A percentile compares a stretch with the other conserved stretches of the same genome.
phyloP scores from a whole-genome alignment of 176 grass and related monocot species.

The Saccharum officinarum region DNA sequence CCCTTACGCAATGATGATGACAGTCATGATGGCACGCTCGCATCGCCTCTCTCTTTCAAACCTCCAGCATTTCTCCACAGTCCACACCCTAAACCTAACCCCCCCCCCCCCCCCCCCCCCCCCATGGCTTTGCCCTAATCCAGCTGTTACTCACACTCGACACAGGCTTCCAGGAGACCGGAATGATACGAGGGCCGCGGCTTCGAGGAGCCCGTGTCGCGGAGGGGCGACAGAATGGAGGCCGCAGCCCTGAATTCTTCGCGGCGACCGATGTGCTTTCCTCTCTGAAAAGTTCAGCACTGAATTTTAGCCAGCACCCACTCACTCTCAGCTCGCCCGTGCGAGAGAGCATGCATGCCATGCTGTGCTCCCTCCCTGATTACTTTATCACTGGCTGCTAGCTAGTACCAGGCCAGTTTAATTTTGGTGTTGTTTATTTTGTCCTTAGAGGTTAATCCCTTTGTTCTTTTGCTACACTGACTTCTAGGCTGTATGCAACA shows the following conservation, averaged over 20 bases:
- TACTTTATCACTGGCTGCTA: slow-evolving; percentile 34
- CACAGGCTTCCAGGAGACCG: slow-evolving; percentile 34
- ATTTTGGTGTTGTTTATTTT: background rate
- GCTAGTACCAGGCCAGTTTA: background rate
- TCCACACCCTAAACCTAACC: background rate
- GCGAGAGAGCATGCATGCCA: slow-evolving; percentile 10
- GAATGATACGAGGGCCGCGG: slow-evolving; percentile 32
- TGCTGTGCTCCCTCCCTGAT: slow-evolving; percentile 21
- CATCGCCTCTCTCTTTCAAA: background rate
- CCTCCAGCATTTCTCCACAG: background rate
- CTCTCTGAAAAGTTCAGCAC: slow-evolving; percentile 51
- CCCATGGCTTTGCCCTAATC: slow-evolving; percentile 5
- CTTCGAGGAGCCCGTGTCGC: slow-evolving; percentile 11
- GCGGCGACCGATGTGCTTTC: slow-evolving; percentile 31
- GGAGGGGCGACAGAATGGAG: slow-evolving; percentile 40
- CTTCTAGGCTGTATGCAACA: background rate
- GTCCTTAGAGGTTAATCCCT: background rate
- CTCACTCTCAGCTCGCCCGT: background rate
- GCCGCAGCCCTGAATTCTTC: slow-evolving; percentile 40
- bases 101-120: too few species aligned
- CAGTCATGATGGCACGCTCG: background rate
- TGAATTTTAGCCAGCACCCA: slow-evolving; percentile 49
- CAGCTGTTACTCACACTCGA: slow-evolving; percentile 13
- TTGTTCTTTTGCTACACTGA: background rate
- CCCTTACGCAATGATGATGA: slow-evolving; percentile 35